A percentile compares a stretch with the other conserved stretches of the same genome.
phyloP scores from a whole-genome alignment of 768 basidiomycete genomes.

The Mycena rosella region DNA sequence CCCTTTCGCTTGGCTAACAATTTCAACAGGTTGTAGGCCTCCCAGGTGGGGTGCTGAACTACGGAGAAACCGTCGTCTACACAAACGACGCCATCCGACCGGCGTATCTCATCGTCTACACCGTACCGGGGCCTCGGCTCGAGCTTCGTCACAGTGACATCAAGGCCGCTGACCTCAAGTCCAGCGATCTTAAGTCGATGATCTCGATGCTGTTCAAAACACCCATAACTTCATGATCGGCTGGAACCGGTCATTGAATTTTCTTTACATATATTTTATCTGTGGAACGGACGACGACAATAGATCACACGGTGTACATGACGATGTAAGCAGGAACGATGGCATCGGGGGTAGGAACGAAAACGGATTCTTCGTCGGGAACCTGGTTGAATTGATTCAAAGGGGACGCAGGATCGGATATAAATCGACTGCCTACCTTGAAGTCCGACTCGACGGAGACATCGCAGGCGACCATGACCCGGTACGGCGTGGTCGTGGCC shows the following conservation, averaged over 20 bases:
- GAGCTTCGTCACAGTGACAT: conserved; percentile 35
- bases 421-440: conserved; percentile 43
- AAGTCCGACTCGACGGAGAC: conserved; percentile 55
- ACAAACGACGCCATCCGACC: conserved; percentile 76
- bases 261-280: conserved; percentile 25
- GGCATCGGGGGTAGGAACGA: conserved; percentile 66
- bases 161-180: too few relatives aligned
- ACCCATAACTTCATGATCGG: conserved; percentile 56
- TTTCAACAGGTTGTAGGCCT: conserved; percentile 65
- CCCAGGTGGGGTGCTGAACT: conserved; percentile 75
- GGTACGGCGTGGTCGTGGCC: conserved; percentile 74
- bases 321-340: conserved; percentile 70
- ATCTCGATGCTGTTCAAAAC: conserved; percentile 61
- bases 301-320: conserved; percentile 62
- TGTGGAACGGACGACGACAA: conserved; percentile 10
- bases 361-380: conserved; percentile 63
- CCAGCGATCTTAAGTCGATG: conserved; percentile 46
- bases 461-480: conserved; percentile 74
- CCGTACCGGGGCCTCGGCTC: conserved; percentile 48
- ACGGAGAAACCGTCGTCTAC: conserved; percentile 79
- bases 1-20: not conserved
- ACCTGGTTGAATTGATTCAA: conserved; percentile 48
- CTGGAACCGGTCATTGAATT: conserved; percentile 35
- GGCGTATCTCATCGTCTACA: conserved; percentile 75
- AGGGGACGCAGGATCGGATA: conserved; percentile 4